Conservation (phyloP, 192 early-diverging fungal species). For the Backusella macrospora region DNA sequence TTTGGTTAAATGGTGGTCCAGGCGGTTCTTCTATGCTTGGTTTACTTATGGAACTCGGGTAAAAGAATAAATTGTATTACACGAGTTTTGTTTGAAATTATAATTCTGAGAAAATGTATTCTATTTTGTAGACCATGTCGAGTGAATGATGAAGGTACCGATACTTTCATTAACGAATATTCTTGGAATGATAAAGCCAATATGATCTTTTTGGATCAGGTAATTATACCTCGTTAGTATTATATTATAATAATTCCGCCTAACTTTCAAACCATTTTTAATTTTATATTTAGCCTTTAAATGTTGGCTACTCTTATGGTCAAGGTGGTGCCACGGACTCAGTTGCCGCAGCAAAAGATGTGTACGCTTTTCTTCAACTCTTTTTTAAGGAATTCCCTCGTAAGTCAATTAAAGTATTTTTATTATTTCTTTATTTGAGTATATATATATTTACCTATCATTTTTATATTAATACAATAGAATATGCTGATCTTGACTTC, state of each 20-base stretch:
- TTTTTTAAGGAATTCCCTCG: constrained; percentile 81
- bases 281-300: constrained; percentile 60
- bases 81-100: background rate
- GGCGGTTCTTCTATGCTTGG: constrained; percentile 57
- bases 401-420: background rate
- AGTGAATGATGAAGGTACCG: constrained; percentile 73
- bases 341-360: constrained; percentile 77
- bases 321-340: constrained; percentile 66
- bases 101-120: background rate
- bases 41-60: constrained; percentile 11
- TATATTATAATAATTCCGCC: background rate
- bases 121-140: constrained; percentile 69
- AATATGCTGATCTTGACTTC: constrained; percentile 78
- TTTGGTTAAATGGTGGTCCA: constrained; percentile 88
- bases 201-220: constrained; percentile 82
- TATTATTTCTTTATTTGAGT: background rate
- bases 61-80: background rate
- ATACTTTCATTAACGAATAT: constrained; percentile 66
- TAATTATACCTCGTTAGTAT: background rate
- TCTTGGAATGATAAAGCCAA: constrained; percentile 93
- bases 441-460: background rate
- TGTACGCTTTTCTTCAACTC: constrained; percentile 91
- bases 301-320: constrained; percentile 91
- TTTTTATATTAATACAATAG: background rate
- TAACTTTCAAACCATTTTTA: background rate